Evolutionary conservation across 2,329 filamentous ascomycete genomes (phyloP).

Genomic region (Knoxdaviesia proteae): DNA sequence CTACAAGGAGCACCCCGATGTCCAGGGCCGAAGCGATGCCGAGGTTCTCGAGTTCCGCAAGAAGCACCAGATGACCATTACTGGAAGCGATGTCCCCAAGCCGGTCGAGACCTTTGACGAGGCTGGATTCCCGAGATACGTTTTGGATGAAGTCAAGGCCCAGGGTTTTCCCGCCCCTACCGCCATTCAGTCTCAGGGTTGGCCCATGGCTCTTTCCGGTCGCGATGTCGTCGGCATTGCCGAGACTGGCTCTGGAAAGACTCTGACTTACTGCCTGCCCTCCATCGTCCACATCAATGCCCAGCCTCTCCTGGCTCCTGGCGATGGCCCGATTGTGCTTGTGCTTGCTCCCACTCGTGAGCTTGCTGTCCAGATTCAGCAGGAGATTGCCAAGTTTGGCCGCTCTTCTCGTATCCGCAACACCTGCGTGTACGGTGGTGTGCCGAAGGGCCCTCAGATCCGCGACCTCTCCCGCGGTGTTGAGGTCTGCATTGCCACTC

Average conservation of each 20-base stretch:
- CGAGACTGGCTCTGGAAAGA: constrained; percentile 98
- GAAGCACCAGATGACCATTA: constrained; percentile 65
- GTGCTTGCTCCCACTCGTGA: constrained; percentile 94
- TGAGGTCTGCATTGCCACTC: constrained; percentile 95
- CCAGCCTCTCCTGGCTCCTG: constrained; percentile 83
- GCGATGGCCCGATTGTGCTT: constrained; percentile 89
- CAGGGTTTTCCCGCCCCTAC: constrained; percentile 90
- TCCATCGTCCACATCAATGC: constrained; percentile 99
- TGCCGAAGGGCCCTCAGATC: constrained; percentile 93
- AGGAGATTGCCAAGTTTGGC: constrained; percentile 96
- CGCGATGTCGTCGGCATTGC: constrained; percentile 98
- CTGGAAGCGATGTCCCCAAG: constrained; percentile 65
- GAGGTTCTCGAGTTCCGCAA: constrained; percentile 81
- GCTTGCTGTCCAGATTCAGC: constrained; percentile 93
- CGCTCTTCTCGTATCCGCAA: constrained; percentile 96
- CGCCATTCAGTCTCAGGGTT: constrained; percentile 92
- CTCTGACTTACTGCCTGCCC: constrained; percentile 90
- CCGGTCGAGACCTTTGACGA: constrained; percentile 96
- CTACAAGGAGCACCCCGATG: constrained; percentile 84
- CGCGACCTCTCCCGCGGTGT: constrained; percentile 86
- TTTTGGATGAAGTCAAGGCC: constrained; percentile 96
- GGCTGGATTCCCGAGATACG: constrained; percentile 88
- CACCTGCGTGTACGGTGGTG: constrained; percentile 97
- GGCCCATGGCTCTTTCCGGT: constrained; percentile 97
- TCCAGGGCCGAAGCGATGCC: constrained; percentile 48